phyloP scores from a whole-genome alignment of 352 stramenopile species.

The Globisporangium cystogenes region DNA sequence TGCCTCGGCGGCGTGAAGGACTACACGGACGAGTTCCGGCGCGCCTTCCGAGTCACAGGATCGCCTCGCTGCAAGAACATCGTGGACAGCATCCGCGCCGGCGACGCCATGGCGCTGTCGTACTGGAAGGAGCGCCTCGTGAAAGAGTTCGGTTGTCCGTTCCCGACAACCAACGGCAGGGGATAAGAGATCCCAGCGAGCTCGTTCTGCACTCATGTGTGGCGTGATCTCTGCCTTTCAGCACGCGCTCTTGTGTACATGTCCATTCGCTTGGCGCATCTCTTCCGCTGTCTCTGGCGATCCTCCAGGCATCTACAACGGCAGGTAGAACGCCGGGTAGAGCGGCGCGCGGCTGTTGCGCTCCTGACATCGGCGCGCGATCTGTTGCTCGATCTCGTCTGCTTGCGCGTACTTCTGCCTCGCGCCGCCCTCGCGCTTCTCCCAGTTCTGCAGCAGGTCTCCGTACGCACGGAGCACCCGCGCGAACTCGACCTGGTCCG shows the following conservation, averaged over 20 bases:
- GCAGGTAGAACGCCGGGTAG: constrained; percentile 50
- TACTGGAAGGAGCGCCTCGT: constrained; percentile 25
- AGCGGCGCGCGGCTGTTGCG: constrained; percentile 25
- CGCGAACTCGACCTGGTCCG: constrained; percentile 66
- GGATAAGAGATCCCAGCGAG: too few relatives aligned
- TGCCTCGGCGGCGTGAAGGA: constrained; percentile 28
- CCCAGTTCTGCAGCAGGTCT: constrained; percentile 43
- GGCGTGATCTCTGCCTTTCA: too few relatives aligned
- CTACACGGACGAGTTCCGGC: constrained; percentile 34
- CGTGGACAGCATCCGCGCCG: constrained; percentile 8
- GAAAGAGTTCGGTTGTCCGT: constrained; percentile 6
- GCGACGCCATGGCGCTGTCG: constrained; percentile 15
- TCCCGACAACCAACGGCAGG: not conserved
- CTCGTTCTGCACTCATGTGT: too few relatives aligned
- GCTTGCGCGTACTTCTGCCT: constrained; percentile 36
- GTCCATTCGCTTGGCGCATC: not conserved
- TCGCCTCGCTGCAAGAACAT: constrained; percentile 30
- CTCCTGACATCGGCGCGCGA: constrained; percentile 21
- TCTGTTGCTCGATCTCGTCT: constrained; percentile 27
- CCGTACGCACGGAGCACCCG: constrained; percentile 52
- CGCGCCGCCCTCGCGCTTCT: constrained; percentile 43
- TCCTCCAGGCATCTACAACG: constrained; percentile 16
- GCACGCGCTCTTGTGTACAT: not conserved
- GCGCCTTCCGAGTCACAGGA: constrained; percentile 18
- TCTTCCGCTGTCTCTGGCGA: not conserved